phyloP scores from a whole-genome alignment of 495 filamentous ascomycete genomes.

The Aspergillus ellipticus region DNA sequence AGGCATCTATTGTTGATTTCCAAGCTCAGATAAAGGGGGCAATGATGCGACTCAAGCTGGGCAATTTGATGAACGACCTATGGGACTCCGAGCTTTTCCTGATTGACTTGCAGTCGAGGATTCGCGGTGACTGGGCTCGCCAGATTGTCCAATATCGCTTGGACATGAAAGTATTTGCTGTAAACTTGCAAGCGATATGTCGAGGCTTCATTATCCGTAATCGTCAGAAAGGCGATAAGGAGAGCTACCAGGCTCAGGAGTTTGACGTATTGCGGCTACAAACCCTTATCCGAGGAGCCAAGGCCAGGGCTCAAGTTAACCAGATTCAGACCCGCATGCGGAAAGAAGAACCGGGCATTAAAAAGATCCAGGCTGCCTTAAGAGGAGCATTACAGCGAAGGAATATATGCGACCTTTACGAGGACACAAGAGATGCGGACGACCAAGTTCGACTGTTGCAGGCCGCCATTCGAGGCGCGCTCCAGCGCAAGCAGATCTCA shows the following conservation, averaged over 20 bases:
- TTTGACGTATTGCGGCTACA: slow-evolving; percentile 74
- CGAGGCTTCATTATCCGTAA: slow-evolving; percentile 76
- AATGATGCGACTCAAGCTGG: slow-evolving; percentile 70
- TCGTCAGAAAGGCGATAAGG: slow-evolving; percentile 55
- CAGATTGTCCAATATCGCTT: slow-evolving; percentile 76
- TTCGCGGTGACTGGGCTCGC: slow-evolving; percentile 74
- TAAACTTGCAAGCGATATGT: slow-evolving; percentile 70
- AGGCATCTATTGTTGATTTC: slow-evolving; percentile 66
- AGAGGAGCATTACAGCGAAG: slow-evolving; percentile 56
- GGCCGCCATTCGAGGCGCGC: slow-evolving; percentile 59
- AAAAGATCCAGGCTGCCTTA: slow-evolving; percentile 58
- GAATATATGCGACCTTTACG: slow-evolving; percentile 41
- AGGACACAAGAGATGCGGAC: slow-evolving; percentile 45
- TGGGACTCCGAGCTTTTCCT: slow-evolving; percentile 83
- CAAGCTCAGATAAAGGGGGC: slow-evolving; percentile 87
- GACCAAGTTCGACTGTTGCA: slow-evolving; percentile 60
- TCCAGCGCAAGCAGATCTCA: slow-evolving; percentile 40
- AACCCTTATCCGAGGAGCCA: slow-evolving; percentile 73
- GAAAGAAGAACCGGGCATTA: slow-evolving; percentile 53
- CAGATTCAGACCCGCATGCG: slow-evolving; percentile 59
- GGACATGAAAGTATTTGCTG: slow-evolving; percentile 72
- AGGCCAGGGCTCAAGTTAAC: slow-evolving; percentile 65
- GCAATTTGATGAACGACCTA: slow-evolving; percentile 78
- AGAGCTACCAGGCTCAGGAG: slow-evolving; percentile 68
- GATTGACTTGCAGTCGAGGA: slow-evolving; percentile 74